Conservation (phyloP, 129 eudicot genomes). For the carrot (Daucus carota) region DH1_v3.0 NC_030381.2:52927001-52927500, state of each 20-base stretch:
- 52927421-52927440: neutral
- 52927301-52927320: neutral
- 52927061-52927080: neutral
- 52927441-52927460: neutral
- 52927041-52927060: neutral
- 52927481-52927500: neutral
- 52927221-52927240: constrained; percentile 83
- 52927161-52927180: constrained; percentile 96
- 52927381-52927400: neutral
- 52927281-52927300: neutral
- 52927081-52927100: neutral
- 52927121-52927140: constrained; percentile 84
- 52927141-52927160: constrained; percentile 86
- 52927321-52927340: neutral
- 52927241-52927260: neutral
- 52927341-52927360: neutral
- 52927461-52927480: neutral
- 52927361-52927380: neutral
- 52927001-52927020: neutral
- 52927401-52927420: neutral
- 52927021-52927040: neutral
- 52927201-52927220: constrained; percentile 84
- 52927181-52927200: constrained; percentile 96
- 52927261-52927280: neutral
- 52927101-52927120: neutral